A percentile compares a stretch with the other conserved stretches of the same genome.
These are phyloP conservation scores for Luffa aegyptiaca DNA, from an alignment of 306 rosid genomes.

Conservation along the genomic window DNA sequence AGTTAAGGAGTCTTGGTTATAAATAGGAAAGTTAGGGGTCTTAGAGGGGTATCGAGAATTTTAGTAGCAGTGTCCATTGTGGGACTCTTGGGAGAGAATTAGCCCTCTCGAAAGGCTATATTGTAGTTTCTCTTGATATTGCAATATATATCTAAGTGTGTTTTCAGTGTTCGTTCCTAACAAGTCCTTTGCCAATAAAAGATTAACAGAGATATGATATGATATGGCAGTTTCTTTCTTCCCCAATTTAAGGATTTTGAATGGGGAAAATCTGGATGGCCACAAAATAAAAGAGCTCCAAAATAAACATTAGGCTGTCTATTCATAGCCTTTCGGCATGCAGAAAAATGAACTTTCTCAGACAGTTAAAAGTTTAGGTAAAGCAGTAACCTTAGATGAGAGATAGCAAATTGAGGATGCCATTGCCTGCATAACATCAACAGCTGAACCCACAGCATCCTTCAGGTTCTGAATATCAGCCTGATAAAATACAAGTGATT, in stretches of 20 bases:
- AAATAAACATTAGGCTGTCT: not conserved
- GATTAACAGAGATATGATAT: not conserved
- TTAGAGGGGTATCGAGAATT: too few species aligned
- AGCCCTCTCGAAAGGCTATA: too few species aligned
- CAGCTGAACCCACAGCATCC: constrained; percentile 92
- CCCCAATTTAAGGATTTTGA: not conserved
- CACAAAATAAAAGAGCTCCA: not conserved
- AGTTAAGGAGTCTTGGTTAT: too few species aligned
- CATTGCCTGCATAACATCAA: constrained; percentile 94
- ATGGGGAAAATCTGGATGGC: not conserved
- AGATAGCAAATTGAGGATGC: constrained; percentile 81
- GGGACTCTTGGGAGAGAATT: too few species aligned
- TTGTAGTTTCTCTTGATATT: too few species aligned
- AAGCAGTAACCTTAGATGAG: constrained; percentile 61
- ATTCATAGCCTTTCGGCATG: not conserved
- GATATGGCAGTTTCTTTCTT: not conserved
- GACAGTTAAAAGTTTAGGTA: not conserved
- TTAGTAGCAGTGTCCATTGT: too few species aligned
- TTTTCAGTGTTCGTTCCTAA: too few species aligned
- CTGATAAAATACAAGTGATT: constrained; percentile 27
- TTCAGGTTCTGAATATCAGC: constrained; percentile 83
- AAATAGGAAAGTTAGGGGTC: too few species aligned
- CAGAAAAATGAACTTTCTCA: constrained; percentile 4
- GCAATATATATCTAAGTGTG: too few species aligned
- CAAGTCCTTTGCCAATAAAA: not conserved